Percentiles rank a stretch among this genome's conserved stretches.
Evolutionary conservation across 2,329 filamentous ascomycete genomes (phyloP).

Genomic region (Colletotrichum camelliae): DNA sequence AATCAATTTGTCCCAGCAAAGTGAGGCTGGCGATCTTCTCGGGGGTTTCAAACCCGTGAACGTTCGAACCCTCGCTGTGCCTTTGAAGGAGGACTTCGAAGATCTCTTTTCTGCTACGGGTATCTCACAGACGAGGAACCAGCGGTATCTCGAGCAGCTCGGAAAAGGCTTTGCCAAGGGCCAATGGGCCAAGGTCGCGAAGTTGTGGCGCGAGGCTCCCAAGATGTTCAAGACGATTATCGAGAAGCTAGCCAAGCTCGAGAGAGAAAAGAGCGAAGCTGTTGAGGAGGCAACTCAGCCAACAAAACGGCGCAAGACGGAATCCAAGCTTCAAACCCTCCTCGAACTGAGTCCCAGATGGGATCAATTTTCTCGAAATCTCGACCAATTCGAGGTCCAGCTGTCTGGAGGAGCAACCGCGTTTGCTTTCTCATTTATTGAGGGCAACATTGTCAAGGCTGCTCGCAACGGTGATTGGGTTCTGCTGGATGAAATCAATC

Average conservation of each 20-base stretch:
- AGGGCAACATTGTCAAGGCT: slow-evolving; percentile 96
- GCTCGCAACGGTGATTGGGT: slow-evolving; percentile 97
- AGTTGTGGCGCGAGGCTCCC: slow-evolving; percentile 87
- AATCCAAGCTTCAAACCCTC: slow-evolving; percentile 70
- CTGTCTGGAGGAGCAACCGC: slow-evolving; percentile 72
- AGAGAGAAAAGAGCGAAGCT: slow-evolving; percentile 41
- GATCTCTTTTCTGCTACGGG: slow-evolving; percentile 83
- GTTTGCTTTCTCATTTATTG: slow-evolving; percentile 94
- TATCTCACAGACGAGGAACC: slow-evolving; percentile 87
- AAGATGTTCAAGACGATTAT: slow-evolving; percentile 83
- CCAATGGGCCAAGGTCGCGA: slow-evolving; percentile 87
- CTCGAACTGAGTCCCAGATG: slow-evolving; percentile 70
- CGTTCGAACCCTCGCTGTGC: slow-evolving; percentile 83
- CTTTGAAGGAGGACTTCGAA: slow-evolving; percentile 92
- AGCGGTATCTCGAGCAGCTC: slow-evolving; percentile 82
- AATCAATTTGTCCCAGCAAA: slow-evolving; percentile 97
- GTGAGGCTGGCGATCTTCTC: slow-evolving; percentile 92
- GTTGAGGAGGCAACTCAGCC: slow-evolving; percentile 56
- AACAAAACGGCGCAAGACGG: slow-evolving; percentile 71
- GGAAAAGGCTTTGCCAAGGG: slow-evolving; percentile 79
- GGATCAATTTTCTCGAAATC: slow-evolving; percentile 77
- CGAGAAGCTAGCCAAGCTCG: slow-evolving; percentile 53
- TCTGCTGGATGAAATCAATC: slow-evolving; percentile 94
- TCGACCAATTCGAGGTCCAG: slow-evolving; percentile 83
- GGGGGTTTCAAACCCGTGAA: slow-evolving; percentile 98